Conservation (phyloP, 805 yeast genomes). For the Metschnikowia cerradonensis region DNA sequence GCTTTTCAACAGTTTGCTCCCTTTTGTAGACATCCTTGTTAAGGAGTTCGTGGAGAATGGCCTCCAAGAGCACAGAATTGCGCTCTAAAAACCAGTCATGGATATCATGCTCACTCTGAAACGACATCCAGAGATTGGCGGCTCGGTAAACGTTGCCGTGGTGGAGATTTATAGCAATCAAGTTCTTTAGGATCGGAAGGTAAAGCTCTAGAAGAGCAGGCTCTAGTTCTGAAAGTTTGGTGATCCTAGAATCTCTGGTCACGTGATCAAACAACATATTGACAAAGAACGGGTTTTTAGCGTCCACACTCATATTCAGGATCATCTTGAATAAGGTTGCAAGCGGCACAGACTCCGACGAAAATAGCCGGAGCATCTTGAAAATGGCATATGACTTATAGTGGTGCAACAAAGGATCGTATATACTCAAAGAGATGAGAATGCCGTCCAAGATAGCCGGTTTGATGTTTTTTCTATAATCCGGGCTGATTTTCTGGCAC, state of each 20-base stretch:
- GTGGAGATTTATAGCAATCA: conserved; percentile 10
- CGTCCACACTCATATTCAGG: conserved; percentile 7
- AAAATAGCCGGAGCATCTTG: conserved; percentile 5
- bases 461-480: not conserved
- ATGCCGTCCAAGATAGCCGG: conserved; percentile 8
- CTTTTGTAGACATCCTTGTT: not conserved
- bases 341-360: conserved; percentile 1
- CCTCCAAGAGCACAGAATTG: conserved; percentile 1
- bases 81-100: conserved; percentile 2
- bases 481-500: not conserved
- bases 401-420: conserved; percentile 8
- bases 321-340: conserved; percentile 5
- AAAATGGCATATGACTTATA: conserved; percentile 14
- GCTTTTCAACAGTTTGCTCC: not conserved
- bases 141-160: conserved; percentile 16
- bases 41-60: not conserved
- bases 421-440: conserved; percentile 8
- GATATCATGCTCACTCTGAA: not conserved
- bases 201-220: not conserved
- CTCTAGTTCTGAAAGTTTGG: not conserved
- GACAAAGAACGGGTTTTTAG: conserved; percentile 17
- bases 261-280: conserved; percentile 15
- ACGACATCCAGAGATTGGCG: conserved; percentile 15
- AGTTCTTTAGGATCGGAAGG: not conserved
- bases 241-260: not conserved